Evolutionary conservation across 495 filamentous ascomycete species (phyloP), one percentile per base, ranked within the genome.

Genomic region (Elaphomyces granulatus): DNA sequence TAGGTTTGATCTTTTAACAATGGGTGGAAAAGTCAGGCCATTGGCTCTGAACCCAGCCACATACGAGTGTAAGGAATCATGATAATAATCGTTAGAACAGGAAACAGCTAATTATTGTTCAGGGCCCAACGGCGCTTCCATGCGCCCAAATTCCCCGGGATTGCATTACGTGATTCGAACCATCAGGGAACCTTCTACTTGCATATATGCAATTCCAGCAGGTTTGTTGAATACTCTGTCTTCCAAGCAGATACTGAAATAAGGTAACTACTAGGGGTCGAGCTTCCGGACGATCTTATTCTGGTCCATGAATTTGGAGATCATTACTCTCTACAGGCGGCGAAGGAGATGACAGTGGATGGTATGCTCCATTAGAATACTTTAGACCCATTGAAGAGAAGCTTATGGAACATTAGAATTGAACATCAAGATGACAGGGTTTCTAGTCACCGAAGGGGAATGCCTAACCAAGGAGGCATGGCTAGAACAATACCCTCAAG

Each of bases 401-500:
- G 9, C 15, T 36, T 15, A 12, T 53, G 16, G 40, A 40, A 16
- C 33, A 45, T 19, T 43, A 43, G 8, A 36, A 42, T 3, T 43
- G 48, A 23, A 45, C 45, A 12, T 37, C 56, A 28, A 56, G 57
- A 3, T 52, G 47, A 37, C 46, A 47, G 26, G 48, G 64, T 36
- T 63, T 62, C 18, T 59, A 65, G 32, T 64, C 64, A 17, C 57
- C 54, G 0, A 65, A 68, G 3, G 68, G 59, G 15, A 61, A 64
- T 3, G 62, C 9, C 19, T 36, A 10, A 36, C 34, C 34, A 36
- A 36, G 15, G 3, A 8, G 9, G 9, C 9, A 17, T 36, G 3
- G 34, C 34, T 36, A 17, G 1, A 36, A 15, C 34, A 3, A 3
- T 36, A 36, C 3, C 34, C 34, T 17, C 15, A 4, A 8, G 34